Conservation (phyloP, 2,329 filamentous ascomycete genomes). For the Ophiognomonia clavigignenti-juglandacearum region DNA sequence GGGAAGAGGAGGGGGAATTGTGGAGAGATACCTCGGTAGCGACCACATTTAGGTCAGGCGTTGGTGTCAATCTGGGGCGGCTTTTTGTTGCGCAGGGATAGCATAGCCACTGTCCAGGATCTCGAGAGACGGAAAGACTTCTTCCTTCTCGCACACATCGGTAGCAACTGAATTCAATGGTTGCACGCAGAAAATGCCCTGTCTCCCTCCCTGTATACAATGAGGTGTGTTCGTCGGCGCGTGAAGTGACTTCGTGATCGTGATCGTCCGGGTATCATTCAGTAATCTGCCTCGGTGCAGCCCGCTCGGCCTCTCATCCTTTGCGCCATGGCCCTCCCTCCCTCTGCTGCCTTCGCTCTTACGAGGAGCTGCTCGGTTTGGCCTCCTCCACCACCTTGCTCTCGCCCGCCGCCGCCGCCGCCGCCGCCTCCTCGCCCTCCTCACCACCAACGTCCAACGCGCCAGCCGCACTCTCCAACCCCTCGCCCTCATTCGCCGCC, state of each 20-base stretch:
- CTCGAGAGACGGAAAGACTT: too few species aligned
- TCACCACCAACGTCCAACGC: slow-evolving; percentile 34
- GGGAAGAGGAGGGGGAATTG: too few species aligned
- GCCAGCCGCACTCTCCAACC: slow-evolving; percentile 33
- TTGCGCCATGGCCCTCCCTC: too few species aligned
- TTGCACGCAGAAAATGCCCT: too few species aligned
- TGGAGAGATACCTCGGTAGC: too few species aligned
- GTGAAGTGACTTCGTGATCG: neutral
- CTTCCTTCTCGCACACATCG: too few species aligned
- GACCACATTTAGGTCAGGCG: too few species aligned
- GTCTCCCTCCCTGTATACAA: too few species aligned
- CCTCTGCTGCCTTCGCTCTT: neutral
- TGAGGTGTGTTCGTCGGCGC: neutral
- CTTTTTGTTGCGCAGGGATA: too few species aligned
- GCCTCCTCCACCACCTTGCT: neutral
- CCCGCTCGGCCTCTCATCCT: neutral
- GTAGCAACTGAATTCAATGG: too few species aligned
- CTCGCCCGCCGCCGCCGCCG: slow-evolving; percentile 3
- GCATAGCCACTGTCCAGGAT: too few species aligned
- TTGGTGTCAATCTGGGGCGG: too few species aligned
- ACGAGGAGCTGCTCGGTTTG: slow-evolving; percentile 5
- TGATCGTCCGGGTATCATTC: neutral
- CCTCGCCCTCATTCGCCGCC: slow-evolving; percentile 39
- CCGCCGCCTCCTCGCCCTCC: slow-evolving; percentile 22
- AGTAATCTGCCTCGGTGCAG: neutral